Base-by-base conservation (phyloP, 306 rosid genomes). In the Crotalaria pallida region DNA sequence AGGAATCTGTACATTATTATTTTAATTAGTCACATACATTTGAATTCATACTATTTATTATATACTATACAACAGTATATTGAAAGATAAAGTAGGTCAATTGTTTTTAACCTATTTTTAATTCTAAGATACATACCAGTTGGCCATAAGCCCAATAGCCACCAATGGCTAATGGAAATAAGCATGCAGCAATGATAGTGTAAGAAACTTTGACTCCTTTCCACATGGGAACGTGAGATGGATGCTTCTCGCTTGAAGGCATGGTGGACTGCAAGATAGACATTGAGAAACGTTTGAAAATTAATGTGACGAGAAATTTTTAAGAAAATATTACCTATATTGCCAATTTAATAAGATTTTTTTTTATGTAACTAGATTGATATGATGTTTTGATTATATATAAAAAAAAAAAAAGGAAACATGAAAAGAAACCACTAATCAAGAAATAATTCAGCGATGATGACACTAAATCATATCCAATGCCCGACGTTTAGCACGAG, bases 81-180 rank as follows among this genome's bases (percentile, higher is more conserved):
- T n/a, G n/a, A n/a, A n/a, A n/a, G n/a, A n/a, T n/a, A n/a, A n/a
- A 27, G 0, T 27, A 27, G 31, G 31, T 27, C 4, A 3, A 27
- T 27, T 27, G 31, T n/a, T n/a, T n/a, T 34, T 8, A 3, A 11
- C 17, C 15, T 10, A 16, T 10, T 6, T 29, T 16, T 27, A 49
- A 13, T 66, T 66, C 23, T 9, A 9, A 24, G 23, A 58, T 61
- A 43, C 22, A 7, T 68, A 84, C 88, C 83, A 38, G 2, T 31
- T 78, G 83, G 38, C 88, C 88, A 71, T 84, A 84, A 36, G 85
- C 85, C 88, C 88, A 84, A 44, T 74, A 84, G 72, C 88, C 88
- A 27, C 65, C 88, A 15, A 84, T 71, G 58, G 88, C 83, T 1
- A 84, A 22, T 36, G 88, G 88, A 72, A 81, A 81, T 44, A 84